These are phyloP conservation scores for Cladophialophora carrionii DNA, from an alignment of 2,329 filamentous ascomycete genomes.

Conservation along the genomic window DNA sequence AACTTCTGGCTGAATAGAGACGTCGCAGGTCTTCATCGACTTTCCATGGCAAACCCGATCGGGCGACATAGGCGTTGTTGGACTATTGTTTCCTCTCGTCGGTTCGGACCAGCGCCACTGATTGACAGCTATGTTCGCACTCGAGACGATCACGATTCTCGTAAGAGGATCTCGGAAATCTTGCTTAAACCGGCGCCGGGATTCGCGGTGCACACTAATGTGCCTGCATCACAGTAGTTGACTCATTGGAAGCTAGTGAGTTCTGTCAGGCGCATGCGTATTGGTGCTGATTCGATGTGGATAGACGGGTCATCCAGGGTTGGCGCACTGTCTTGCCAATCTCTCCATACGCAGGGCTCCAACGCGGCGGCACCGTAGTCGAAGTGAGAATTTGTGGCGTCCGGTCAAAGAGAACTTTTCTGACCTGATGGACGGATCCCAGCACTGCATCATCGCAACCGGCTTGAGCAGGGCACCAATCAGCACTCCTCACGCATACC, in stretches of 20 bases:
- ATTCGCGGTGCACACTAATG: background rate
- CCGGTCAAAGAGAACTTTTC: background rate
- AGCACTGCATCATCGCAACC: background rate
- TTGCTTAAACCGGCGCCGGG: background rate
- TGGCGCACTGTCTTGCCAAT: background rate
- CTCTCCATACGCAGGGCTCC: background rate
- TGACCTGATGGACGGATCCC: background rate
- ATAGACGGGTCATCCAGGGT: background rate
- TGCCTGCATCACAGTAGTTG: background rate
- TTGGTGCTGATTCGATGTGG: background rate
- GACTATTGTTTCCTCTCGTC: background rate
- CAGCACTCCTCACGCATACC: background rate
- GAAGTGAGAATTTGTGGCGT: conserved; percentile 12
- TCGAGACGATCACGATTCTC: conserved; percentile 1
- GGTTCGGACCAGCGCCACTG: conserved; percentile 5
- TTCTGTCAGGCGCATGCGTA: background rate
- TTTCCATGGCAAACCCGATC: background rate
- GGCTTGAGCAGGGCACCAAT: background rate
- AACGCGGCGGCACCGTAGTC: conserved; percentile 2
- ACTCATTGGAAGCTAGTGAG: conserved; percentile 7
- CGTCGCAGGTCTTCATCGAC: background rate
- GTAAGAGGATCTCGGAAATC: conserved; percentile 11
- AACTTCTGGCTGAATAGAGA: background rate
- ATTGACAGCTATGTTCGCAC: background rate
- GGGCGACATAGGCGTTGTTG: background rate